Conservation (phyloP, 1,139 yeast species). For the Yamadazyma membranifaciens region DNA sequence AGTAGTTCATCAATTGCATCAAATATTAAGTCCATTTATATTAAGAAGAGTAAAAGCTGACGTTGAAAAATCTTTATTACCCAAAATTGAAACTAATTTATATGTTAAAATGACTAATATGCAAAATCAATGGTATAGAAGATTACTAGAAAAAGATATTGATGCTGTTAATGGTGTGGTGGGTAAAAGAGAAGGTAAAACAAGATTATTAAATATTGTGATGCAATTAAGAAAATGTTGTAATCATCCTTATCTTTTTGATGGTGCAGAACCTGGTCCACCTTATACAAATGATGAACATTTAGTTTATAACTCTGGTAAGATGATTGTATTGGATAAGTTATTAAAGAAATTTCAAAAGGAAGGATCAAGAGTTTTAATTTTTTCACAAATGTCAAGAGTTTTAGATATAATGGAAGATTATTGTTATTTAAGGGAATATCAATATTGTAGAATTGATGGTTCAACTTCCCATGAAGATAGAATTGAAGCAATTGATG, state of each 20-base stretch:
- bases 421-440: slow-evolving; percentile 81
- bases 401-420: slow-evolving; percentile 89
- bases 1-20: slow-evolving; percentile 82
- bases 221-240: slow-evolving; percentile 97
- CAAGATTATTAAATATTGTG: slow-evolving; percentile 84
- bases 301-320: slow-evolving; percentile 81
- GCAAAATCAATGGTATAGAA: slow-evolving; percentile 92
- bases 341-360: slow-evolving; percentile 66
- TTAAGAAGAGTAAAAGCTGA: slow-evolving; percentile 88
- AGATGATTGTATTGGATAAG: slow-evolving; percentile 86
- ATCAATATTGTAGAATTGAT: slow-evolving; percentile 88
- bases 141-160: slow-evolving; percentile 84
- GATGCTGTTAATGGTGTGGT: slow-evolving; percentile 95
- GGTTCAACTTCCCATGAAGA: slow-evolving; percentile 95
- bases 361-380: slow-evolving; percentile 86
- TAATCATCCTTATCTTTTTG: slow-evolving; percentile 94
- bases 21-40: slow-evolving; percentile 82
- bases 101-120: slow-evolving; percentile 93
- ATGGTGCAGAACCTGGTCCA: slow-evolving; percentile 99
- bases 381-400: slow-evolving; percentile 95
- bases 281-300: slow-evolving; percentile 97
- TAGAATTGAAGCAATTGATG: slow-evolving; percentile 88
- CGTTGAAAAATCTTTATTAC: slow-evolving; percentile 86
- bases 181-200: slow-evolving; percentile 87
- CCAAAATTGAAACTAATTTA: slow-evolving; percentile 85